phyloP scores from a whole-genome alignment of 805 yeast species.

The Spathaspora girioi region DNA sequence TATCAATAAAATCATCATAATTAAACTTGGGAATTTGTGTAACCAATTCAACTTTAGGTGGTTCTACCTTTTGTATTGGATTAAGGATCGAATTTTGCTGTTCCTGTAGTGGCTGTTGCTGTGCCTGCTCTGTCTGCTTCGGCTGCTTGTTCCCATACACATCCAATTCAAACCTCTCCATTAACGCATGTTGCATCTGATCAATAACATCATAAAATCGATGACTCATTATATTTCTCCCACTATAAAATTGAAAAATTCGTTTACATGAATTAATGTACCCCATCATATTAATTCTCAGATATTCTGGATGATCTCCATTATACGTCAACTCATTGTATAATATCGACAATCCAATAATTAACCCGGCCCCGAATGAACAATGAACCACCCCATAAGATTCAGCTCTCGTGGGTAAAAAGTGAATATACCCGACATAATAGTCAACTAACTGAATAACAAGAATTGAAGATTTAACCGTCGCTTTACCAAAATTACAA shows the following conservation, averaged over 20 bases:
- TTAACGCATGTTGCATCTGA: conserved; percentile 1
- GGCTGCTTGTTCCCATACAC: conserved; percentile 3
- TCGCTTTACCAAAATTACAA: conserved; percentile 11
- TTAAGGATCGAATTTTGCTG: neutral
- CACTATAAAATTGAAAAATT: conserved; percentile 4
- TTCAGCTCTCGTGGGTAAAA: conserved; percentile 7
- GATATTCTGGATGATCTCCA: conserved; percentile 1
- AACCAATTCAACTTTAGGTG: neutral
- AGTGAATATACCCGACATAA: conserved; percentile 8
- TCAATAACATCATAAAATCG: conserved; percentile 2
- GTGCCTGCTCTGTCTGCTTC: neutral
- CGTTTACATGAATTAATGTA: conserved; percentile 5
- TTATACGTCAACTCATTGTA: conserved; percentile 1
- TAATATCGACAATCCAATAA: conserved; percentile 8
- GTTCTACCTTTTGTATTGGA: neutral
- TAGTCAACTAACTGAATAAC: conserved; percentile 13
- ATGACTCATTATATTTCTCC: neutral
- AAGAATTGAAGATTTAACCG: conserved; percentile 11
- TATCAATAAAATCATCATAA: conserved; percentile 7
- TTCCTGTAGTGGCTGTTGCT: neutral
- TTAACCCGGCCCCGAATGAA: conserved; percentile 9
- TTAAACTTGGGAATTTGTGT: conserved; percentile 1
- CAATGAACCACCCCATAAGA: conserved; percentile 9
- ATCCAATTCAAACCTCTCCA: conserved; percentile 5
- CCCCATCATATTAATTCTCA: conserved; percentile 2